Conservation (phyloP, 2,329 filamentous ascomycete genomes). For the Oidium heveae region DNA sequence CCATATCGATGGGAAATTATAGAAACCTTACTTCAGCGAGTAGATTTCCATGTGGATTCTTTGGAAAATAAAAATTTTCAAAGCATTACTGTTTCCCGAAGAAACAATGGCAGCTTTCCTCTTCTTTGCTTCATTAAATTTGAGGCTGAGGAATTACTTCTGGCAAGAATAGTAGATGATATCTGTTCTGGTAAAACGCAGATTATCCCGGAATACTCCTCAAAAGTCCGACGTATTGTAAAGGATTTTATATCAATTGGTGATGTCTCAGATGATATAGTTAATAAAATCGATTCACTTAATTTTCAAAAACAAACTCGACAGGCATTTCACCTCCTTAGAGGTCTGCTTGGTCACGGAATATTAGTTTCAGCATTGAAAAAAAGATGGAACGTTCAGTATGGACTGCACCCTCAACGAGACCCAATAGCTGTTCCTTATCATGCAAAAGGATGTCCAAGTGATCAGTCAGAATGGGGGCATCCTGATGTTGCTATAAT, state of each 20-base stretch:
- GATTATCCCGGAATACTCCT: neutral
- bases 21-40: conserved; percentile 10
- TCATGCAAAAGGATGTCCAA: conserved; percentile 36
- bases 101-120: conserved; percentile 17
- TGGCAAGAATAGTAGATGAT: conserved; percentile 12
- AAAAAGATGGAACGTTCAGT: conserved; percentile 33
- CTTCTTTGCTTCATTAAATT: conserved; percentile 20
- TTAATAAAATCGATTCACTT: neutral
- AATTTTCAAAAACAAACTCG: neutral
- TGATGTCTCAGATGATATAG: neutral
- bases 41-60: conserved; percentile 11
- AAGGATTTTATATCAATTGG: neutral
- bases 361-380: conserved; percentile 23
- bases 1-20: conserved; percentile 15
- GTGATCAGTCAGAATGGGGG: conserved; percentile 35
- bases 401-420: conserved; percentile 27
- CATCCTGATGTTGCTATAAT: conserved; percentile 40
- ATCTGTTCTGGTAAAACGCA: conserved; percentile 12
- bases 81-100: conserved; percentile 19
- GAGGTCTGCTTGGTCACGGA: conserved; percentile 23
- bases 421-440: conserved; percentile 40
- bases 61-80: conserved; percentile 16
- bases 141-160: conserved; percentile 15
- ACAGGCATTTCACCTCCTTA: conserved; percentile 19
- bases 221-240: neutral